phyloP scores from a whole-genome alignment of 768 basidiomycete genomes.

The Phaeotremella fagi region DNA sequence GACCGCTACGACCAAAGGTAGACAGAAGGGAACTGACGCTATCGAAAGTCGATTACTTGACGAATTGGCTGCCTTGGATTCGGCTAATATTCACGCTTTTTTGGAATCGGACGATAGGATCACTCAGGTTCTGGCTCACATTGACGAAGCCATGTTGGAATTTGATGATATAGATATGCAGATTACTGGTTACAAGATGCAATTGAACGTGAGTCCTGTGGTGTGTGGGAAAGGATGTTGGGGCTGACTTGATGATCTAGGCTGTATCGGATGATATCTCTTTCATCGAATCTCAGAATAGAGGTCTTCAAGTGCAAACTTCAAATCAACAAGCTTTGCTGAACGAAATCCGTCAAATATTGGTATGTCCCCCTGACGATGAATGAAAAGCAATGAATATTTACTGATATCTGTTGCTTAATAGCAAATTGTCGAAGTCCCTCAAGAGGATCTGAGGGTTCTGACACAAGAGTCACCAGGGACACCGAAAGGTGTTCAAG shows the following conservation, averaged over 20 bases:
- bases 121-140: slow-evolving; percentile 71
- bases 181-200: slow-evolving; percentile 91
- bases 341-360: slow-evolving; percentile 75
- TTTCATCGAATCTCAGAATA: slow-evolving; percentile 92
- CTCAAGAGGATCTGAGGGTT: slow-evolving; percentile 64
- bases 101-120: slow-evolving; percentile 93
- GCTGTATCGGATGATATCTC: slow-evolving; percentile 91
- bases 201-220: slow-evolving; percentile 75
- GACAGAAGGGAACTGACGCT: slow-evolving; percentile 73
- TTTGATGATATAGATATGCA: slow-evolving; percentile 84
- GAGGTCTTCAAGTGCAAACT: slow-evolving; percentile 93
- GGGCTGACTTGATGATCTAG: slow-evolving; percentile 51
- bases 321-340: slow-evolving; percentile 87
- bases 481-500: slow-evolving; percentile 66
- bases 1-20: slow-evolving; percentile 54
- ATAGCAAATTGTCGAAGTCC: slow-evolving; percentile 93
- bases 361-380: no score
- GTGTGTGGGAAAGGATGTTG: background rate
- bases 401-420: no score
- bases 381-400: no score
- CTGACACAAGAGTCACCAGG: slow-evolving; percentile 88
- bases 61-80: slow-evolving; percentile 87
- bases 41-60: slow-evolving; percentile 85
- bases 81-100: slow-evolving; percentile 96
- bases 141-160: slow-evolving; percentile 84